Evolutionary conservation across 1,139 yeast genomes (phyloP), one percentile per base, ranked within the genome.

Genomic region (Debaryomyces psychrophilus): DNA sequence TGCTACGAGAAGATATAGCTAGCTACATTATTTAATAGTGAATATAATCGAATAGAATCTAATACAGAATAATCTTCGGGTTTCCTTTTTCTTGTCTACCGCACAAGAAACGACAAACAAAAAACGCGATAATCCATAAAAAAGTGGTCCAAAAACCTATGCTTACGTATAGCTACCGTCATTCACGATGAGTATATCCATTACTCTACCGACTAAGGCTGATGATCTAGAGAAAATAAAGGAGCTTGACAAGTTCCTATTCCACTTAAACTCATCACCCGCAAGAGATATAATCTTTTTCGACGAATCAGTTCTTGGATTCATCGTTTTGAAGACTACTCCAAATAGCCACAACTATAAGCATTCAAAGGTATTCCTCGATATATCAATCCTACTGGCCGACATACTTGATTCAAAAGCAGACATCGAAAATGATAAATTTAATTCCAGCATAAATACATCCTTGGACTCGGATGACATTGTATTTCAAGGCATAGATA

Each of bases 241-340:
- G 12, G 42, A 41, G 14, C 31, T 48, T 27, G 44, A 41, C 5
- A 35, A 31, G 20, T 44, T 48, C 33, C 29, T 52, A 29, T 29
- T 26, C 9, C 36, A 34, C n/a, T 7, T 44, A 5, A 29, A 37
- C n/a, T 20, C 43, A 1, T 26, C 28, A 2, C 37, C 45, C 8
- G 25, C 28, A 2, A 27, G 53, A 28, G 44, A 46, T 25, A 31
- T 58, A 26, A 50, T 68, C 2, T 73, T 68, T 50, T 74, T 71
- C 47, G 79, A 73, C 53, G 79, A 74, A 50, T 43, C 59, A 1
- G 50, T 73, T n/a, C 46, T 49, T n/a, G 77, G 77, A 0, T 73
- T 61, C 45, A 55, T 71, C 4, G 49, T 68, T 9, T 52, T 62
- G 37, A 49, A 56, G 14, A 59, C 58, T 31, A 40, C 50, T 27